Percentiles rank a stretch among this genome's conserved stretches.
Conservation (phyloP, 1,284 basidiomycete species). For the Ganoderma sinense region DNA sequence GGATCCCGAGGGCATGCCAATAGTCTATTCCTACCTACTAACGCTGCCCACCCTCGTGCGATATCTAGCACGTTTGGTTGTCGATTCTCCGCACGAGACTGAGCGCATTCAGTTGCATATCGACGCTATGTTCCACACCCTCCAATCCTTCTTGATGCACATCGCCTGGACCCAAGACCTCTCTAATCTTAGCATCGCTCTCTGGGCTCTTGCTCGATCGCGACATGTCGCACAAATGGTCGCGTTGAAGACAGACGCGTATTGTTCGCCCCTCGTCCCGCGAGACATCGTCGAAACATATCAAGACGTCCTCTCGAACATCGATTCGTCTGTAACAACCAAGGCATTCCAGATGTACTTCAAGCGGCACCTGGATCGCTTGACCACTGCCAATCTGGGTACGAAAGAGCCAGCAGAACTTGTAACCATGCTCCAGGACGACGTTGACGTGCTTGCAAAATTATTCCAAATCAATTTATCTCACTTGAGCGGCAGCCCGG, state of each 20-base stretch:
- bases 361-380: conserved; percentile 6
- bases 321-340: background rate
- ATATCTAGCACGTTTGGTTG: conserved; percentile 8
- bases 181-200: conserved; percentile 11
- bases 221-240: conserved; percentile 13
- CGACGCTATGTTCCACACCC: conserved; percentile 12
- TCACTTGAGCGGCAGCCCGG: background rate
- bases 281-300: conserved; percentile 11
- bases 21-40: conserved; percentile 12
- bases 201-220: conserved; percentile 18
- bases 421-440: conserved; percentile 3
- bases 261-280: conserved; percentile 13
- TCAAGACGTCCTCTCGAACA: conserved; percentile 12
- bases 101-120: conserved; percentile 12
- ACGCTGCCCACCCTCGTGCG: background rate
- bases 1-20: conserved; percentile 5
- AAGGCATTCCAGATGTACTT: conserved; percentile 12
- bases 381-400: background rate
- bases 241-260: conserved; percentile 16
- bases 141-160: conserved; percentile 3
- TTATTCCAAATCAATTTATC: conserved; percentile 8
- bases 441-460: conserved; percentile 7
- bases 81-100: conserved; percentile 9
- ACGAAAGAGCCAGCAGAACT: background rate
- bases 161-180: background rate